Evolutionary conservation across 192 early-diverging fungal species (phyloP).

Genomic region (Polychytrium aggregatum): DNA sequence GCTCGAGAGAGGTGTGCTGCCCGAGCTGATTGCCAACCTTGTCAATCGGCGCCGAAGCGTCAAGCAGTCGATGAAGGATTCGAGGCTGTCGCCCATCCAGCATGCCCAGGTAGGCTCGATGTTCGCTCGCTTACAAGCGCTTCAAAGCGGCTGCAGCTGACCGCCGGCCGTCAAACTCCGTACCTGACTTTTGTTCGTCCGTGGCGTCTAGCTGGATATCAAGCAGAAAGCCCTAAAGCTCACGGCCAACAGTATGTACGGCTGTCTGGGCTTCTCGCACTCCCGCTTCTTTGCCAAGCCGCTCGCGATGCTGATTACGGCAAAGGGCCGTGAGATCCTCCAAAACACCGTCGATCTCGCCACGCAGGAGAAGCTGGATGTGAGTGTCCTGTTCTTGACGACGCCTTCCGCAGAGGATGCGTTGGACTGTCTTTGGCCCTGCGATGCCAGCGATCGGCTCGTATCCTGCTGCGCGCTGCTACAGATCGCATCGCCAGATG

Average conservation of each 20-base stretch:
- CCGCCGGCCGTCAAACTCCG: no score
- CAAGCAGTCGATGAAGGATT: slow-evolving; percentile 78
- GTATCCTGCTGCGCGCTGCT: no score
- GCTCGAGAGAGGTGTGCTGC: slow-evolving; percentile 66
- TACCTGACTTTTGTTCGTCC: no score
- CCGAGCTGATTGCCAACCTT: slow-evolving; percentile 71
- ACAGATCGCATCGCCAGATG: no score
- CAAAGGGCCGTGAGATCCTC: slow-evolving; percentile 89
- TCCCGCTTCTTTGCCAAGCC: slow-evolving; percentile 96
- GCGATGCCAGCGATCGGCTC: no score
- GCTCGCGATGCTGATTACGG: slow-evolving; percentile 93
- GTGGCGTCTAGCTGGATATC: slow-evolving; percentile 90
- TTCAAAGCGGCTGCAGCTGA: no score
- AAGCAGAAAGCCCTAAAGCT: slow-evolving; percentile 90
- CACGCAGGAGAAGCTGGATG: slow-evolving; percentile 60
- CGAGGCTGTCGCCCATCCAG: slow-evolving; percentile 40
- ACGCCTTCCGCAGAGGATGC: no score
- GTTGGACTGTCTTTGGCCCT: no score
- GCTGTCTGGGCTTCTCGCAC: slow-evolving; percentile 83
- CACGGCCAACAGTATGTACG: slow-evolving; percentile 99
- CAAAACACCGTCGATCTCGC: slow-evolving; percentile 88
- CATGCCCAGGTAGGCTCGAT: slow-evolving; percentile 38
- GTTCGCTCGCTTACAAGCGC: no score
- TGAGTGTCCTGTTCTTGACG: no score
- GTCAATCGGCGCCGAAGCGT: slow-evolving; percentile 84